Evolutionary conservation across 2,329 filamentous ascomycete species (phyloP).

Genomic region (Colletotrichum acutatum): DNA sequence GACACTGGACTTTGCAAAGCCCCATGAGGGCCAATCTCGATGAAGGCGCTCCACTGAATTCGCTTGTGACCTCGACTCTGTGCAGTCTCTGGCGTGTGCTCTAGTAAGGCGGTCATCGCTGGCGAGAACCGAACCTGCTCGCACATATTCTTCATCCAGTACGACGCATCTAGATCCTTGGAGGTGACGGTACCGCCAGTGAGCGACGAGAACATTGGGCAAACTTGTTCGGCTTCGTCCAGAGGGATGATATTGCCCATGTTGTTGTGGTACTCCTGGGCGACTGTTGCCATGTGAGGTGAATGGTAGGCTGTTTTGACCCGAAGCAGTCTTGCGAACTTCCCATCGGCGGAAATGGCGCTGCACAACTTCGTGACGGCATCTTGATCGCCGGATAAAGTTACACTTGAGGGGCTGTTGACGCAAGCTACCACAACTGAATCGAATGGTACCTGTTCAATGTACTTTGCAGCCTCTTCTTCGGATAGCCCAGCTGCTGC

Average conservation of each 20-base stretch:
- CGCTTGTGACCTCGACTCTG: conserved; percentile 17
- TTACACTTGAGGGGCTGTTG: conserved; percentile 50
- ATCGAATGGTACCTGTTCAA: conserved; percentile 27
- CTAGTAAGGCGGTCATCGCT: background rate
- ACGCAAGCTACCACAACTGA: conserved; percentile 48
- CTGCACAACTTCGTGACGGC: conserved; percentile 38
- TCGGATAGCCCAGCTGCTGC: conserved; percentile 42
- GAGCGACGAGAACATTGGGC: conserved; percentile 37
- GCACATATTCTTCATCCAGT: conserved; percentile 26
- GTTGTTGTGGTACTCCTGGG: conserved; percentile 35
- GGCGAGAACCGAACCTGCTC: conserved; percentile 10
- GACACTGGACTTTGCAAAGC: conserved; percentile 52
- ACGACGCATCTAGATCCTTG: conserved; percentile 41
- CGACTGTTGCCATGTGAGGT: conserved; percentile 56
- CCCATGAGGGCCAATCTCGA: conserved; percentile 51
- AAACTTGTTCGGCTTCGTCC: conserved; percentile 42
- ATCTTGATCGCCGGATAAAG: conserved; percentile 40
- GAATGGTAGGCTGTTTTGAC: conserved; percentile 29
- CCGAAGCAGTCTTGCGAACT: conserved; percentile 37
- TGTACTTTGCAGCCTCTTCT: conserved; percentile 27
- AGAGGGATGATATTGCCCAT: background rate
- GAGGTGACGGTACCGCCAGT: conserved; percentile 39
- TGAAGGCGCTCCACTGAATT: conserved; percentile 17
- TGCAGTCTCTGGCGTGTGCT: background rate
- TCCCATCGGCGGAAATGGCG: conserved; percentile 26